Conservation (phyloP, 306 rosid genomes). For the Prunus dulcis region DNA sequence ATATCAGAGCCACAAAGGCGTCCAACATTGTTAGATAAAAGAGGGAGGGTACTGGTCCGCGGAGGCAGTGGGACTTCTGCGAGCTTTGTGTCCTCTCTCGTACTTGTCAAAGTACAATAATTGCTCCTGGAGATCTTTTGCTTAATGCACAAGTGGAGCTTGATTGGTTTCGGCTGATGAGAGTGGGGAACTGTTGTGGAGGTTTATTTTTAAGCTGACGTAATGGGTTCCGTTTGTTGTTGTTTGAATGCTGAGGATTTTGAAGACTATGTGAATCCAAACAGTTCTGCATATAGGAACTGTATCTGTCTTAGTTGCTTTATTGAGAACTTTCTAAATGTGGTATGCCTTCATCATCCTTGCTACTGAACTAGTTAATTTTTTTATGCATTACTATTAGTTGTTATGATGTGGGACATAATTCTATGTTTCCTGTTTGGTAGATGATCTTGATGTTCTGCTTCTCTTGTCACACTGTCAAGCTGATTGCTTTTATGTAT, state of each 20-base stretch:
- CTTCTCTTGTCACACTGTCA: no score
- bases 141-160: slow-evolving; percentile 23
- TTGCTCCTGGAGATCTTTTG: slow-evolving; percentile 28
- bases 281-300: slow-evolving; percentile 66
- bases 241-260: slow-evolving; percentile 63
- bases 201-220: slow-evolving; percentile 41
- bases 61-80: slow-evolving; percentile 71
- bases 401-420: background rate
- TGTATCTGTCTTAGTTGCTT: slow-evolving; percentile 78
- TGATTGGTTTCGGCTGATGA: slow-evolving; percentile 24
- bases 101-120: slow-evolving; percentile 19
- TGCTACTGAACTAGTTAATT: slow-evolving; percentile 3
- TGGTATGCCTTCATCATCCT: slow-evolving; percentile 43
- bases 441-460: no score
- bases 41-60: slow-evolving; percentile 71
- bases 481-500: no score
- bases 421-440: no score
- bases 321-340: slow-evolving; percentile 60
- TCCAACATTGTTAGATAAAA: slow-evolving; percentile 28
- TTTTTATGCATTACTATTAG: background rate
- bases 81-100: slow-evolving; percentile 75
- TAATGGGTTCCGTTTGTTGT: slow-evolving; percentile 94
- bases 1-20: slow-evolving; percentile 14
- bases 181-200: slow-evolving; percentile 34
- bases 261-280: slow-evolving; percentile 88